phyloP scores from a whole-genome alignment of 2,329 filamentous ascomycete genomes.

The Diaporthe vexans region DNA sequence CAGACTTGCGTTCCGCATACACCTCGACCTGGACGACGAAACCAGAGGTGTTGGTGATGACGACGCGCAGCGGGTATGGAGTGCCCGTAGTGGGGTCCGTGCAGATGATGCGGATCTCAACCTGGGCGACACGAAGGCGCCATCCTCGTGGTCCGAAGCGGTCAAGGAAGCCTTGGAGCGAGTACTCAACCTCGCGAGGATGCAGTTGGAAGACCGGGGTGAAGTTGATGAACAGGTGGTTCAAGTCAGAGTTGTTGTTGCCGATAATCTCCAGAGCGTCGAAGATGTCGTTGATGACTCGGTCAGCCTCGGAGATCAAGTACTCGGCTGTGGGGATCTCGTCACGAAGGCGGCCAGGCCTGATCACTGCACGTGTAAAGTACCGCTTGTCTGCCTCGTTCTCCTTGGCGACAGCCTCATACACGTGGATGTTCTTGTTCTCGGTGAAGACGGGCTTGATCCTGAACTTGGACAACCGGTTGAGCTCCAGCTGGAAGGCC shows the following conservation, averaged over 20 bases:
- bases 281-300: constrained; percentile 96
- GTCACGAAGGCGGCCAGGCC: constrained; percentile 92
- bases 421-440: constrained; percentile 99
- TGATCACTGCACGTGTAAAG: constrained; percentile 96
- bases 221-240: constrained; percentile 99
- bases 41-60: constrained; percentile 98
- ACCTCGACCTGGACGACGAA: constrained; percentile 98
- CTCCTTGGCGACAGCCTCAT: constrained; percentile 95
- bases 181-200: constrained; percentile 91
- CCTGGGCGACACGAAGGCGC: constrained; percentile 95
- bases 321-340: constrained; percentile 99
- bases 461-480: constrained; percentile 94
- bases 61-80: constrained; percentile 92
- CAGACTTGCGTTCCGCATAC: constrained; percentile 97
- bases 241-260: constrained; percentile 99
- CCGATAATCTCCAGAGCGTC: constrained; percentile 98
- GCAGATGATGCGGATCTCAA: constrained; percentile 98
- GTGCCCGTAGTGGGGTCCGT: constrained; percentile 87
- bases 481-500: constrained; percentile 98
- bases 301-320: constrained; percentile 95
- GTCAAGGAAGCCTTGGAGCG: constrained; percentile 94
- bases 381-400: constrained; percentile 98
- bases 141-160: constrained; percentile 95
- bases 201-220: constrained; percentile 94
- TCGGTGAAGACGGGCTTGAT: constrained; percentile 99